A percentile compares a stretch with the other conserved stretches of the same genome.
Conservation (phyloP, 345 rosid species). For the Ailanthus altissimus region DNA sequence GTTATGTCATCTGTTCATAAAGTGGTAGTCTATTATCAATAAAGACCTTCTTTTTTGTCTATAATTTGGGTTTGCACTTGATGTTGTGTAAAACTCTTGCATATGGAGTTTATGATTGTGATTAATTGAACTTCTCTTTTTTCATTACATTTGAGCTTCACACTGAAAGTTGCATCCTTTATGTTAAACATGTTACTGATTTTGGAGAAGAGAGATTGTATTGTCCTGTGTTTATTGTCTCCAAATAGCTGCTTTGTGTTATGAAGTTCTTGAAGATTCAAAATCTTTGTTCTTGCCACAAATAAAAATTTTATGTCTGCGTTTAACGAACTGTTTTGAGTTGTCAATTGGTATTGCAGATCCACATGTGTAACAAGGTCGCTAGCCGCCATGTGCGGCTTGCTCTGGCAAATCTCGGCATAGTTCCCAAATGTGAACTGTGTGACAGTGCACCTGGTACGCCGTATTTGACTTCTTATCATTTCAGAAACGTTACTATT, state of each 20-base stretch:
- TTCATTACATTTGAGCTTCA: not conserved
- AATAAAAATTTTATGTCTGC: not conserved
- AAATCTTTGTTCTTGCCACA: no score
- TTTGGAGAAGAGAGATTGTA: not conserved
- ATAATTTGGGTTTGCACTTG: not conserved
- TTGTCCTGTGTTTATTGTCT: not conserved
- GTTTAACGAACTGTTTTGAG: not conserved
- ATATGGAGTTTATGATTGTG: not conserved
- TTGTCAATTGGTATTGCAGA: constrained; percentile 43
- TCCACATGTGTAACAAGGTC: constrained; percentile 80
- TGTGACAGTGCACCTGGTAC: constrained; percentile 84
- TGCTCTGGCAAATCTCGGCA: constrained; percentile 70
- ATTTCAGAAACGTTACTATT: not conserved
- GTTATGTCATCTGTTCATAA: not conserved
- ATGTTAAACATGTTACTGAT: not conserved
- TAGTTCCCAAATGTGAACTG: constrained; percentile 71
- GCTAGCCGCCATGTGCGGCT: constrained; percentile 84
- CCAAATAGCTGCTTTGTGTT: not conserved
- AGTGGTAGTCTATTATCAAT: not conserved
- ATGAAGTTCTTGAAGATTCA: not conserved
- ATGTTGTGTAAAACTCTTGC: not conserved
- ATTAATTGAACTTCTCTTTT: no score
- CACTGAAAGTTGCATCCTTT: not conserved
- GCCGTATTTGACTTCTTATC: not conserved
- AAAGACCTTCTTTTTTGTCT: no score